A percentile compares a stretch with the other conserved stretches of the same genome.
phyloP scores from a whole-genome alignment of 768 basidiomycete species.

The Pisolithus marmoratus region DNA sequence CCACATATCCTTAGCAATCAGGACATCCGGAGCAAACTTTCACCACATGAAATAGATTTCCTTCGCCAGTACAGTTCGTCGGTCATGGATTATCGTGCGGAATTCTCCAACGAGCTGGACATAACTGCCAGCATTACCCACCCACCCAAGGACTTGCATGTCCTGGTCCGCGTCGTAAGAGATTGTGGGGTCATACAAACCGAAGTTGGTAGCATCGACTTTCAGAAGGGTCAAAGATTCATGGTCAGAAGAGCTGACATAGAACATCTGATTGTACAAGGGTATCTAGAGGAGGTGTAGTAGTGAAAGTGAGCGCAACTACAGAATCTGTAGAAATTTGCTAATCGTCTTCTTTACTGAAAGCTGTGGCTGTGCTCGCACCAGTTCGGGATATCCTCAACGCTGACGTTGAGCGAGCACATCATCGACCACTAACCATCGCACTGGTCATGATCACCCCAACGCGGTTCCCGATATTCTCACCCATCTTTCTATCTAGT shows the following conservation, averaged over 20 bases:
- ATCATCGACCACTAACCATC: no score
- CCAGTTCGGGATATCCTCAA: background rate
- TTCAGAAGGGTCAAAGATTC: conserved; percentile 84
- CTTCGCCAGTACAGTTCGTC: conserved; percentile 74
- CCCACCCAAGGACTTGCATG: conserved; percentile 87
- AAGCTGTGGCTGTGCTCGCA: conserved; percentile 14
- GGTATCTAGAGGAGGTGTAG: conserved; percentile 84
- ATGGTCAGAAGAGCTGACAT: conserved; percentile 85
- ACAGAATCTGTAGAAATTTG: background rate
- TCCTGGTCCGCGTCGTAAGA: conserved; percentile 76
- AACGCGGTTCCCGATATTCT: background rate
- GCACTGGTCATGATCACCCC: background rate
- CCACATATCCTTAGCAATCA: conserved; percentile 71
- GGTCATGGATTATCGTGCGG: conserved; percentile 78
- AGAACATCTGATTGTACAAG: conserved; percentile 91
- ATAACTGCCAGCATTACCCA: conserved; percentile 75
- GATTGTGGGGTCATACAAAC: conserved; percentile 93
- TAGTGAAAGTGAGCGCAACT: conserved; percentile 5
- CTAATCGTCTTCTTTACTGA: background rate
- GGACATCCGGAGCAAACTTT: conserved; percentile 66
- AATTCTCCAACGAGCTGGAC: conserved; percentile 83
- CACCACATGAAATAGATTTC: conserved; percentile 81
- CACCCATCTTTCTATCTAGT: conserved; percentile 1
- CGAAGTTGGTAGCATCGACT: conserved; percentile 86
- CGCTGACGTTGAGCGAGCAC: background rate